Base-by-base conservation (phyloP, 2,329 filamentous ascomycete species). In the Pyrenochaeta sp. region DNA sequence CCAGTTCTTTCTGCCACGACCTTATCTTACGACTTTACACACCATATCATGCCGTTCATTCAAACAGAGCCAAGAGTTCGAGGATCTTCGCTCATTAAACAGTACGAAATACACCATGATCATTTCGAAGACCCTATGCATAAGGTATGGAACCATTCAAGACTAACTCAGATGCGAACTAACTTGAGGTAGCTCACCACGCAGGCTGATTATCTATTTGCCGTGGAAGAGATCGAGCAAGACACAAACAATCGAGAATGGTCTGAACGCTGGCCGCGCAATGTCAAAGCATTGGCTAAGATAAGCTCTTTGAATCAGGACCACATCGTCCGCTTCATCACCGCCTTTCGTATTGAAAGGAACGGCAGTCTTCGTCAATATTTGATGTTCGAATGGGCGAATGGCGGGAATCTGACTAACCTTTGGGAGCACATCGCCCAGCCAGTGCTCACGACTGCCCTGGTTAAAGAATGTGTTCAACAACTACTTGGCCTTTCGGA, bases 381-480 rank as follows among this genome's bases (percentile, higher is more conserved):
- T 9, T 11, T 27, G 10, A 13, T 61, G 37, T 59, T 61, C 15
- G 29, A 41, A 8, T 63, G 60, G 60, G 60, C 60, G 1, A 44
- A 57, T 9, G 42, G 42, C 3, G 39, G 27, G 17, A 50, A 17
- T 11, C 20, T 50, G 1, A 43, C 48, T 5, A 37, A 56, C 1
- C 51, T 37, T 8, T 63, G 59, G 58, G 13, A 48, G 24, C 11
- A 10, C 11, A 11, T n/a, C 24, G 10, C 24, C 14, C 6, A 4
- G 9, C 24, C 24, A 13, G 14, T 13, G 10, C 4, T 27, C 4
- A 27, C 24, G 10, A 11, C 24, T 9, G 5, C 24, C 5, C 14
- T 27, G 10, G 14, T 27, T 9, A 6, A 11, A 4, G 11, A 13
- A 13, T 6, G 5, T 11, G 9, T 27, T 4, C 6, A 27, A 13